Base-by-base conservation (phyloP, 768 basidiomycete genomes). In the Lentinula edodes region DNA sequence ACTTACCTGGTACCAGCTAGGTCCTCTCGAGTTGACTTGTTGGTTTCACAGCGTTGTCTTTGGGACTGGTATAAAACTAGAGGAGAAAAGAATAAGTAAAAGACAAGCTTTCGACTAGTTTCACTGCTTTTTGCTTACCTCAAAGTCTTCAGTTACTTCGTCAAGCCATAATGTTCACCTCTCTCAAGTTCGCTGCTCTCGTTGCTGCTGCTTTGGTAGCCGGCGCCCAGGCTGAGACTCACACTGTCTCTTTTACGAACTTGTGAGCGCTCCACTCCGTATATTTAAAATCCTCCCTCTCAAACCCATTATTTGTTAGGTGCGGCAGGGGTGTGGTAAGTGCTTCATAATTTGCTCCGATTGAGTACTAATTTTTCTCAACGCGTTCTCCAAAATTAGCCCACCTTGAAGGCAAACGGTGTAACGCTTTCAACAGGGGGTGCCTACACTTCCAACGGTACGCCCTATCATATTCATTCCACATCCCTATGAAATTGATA, bases 361-460 rank as follows among this genome's bases (percentile, higher is more conserved):
- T 43, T 16, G 15, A 5, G 3, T 23, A 20, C 46, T 3, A 12
- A 9, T 9, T 23, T 28, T 28, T 16, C 7, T 20, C 23, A 9
- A 16, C 7, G 34, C 28, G 6, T 12, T 18, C 36, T 5, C 7
- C 53, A 6, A 5, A 8, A 53, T 10, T 12, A 60, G 58, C 58
- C 58, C 28, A 28, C 23, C 15, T 35, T 62, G 42, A 69, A 69
- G 18, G 68, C 67, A 53, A 65, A 62, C 16, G 64, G 63, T 23
- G 62, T 63, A 18, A 65, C 68, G 8, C 66, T 74, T 10, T 73
- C 72, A 52, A 72, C 68, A 42, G 73, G 73, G 2, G 67, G 65
- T 6, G 67, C 64, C 32, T 71, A 65, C 54, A 72, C 69, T 20
- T 57, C 20, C 39, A 67, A 71, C 52, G 72, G 53, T 54, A 39